phyloP scores from a whole-genome alignment of 192 early-diverging fungal species.

The Funneliformis geosporum region DNA sequence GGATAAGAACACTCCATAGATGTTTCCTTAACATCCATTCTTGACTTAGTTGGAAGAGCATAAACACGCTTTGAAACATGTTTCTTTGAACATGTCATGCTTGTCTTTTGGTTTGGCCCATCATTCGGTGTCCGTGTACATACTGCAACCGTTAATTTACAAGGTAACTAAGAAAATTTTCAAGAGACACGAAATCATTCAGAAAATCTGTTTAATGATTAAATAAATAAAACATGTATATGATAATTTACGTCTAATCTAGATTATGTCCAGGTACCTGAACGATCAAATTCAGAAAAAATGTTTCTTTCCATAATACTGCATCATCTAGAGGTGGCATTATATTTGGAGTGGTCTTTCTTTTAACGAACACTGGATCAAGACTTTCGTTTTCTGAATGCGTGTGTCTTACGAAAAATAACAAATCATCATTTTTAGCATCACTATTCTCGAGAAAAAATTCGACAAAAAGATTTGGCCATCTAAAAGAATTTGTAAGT shows the following conservation, averaged over 20 bases:
- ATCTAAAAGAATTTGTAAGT: slow-evolving; percentile 38
- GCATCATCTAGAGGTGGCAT: slow-evolving; percentile 68
- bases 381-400: slow-evolving; percentile 43
- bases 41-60: slow-evolving; percentile 87
- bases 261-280: slow-evolving; percentile 47
- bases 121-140: slow-evolving; percentile 59
- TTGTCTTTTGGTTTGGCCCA: slow-evolving; percentile 39
- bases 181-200: neutral
- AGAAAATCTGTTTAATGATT: neutral
- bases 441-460: slow-evolving; percentile 73
- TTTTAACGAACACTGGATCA: slow-evolving; percentile 84
- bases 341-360: slow-evolving; percentile 61
- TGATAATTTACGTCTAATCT: neutral
- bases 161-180: slow-evolving; percentile 57
- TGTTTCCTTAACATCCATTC: slow-evolving; percentile 86
- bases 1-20: slow-evolving; percentile 91
- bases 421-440: slow-evolving; percentile 76
- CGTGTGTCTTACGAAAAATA: slow-evolving; percentile 78
- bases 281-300: slow-evolving; percentile 88
- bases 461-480: slow-evolving; percentile 66
- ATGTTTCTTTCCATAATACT: slow-evolving; percentile 90
- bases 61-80: slow-evolving; percentile 81
- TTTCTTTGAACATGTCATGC: slow-evolving; percentile 75
- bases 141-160: slow-evolving; percentile 87
- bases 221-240: neutral